A percentile compares a stretch with the other conserved stretches of the same genome.
Evolutionary conservation across 2,329 filamentous ascomycete species (phyloP).

Genomic region (Microsporum audouinii): DNA sequence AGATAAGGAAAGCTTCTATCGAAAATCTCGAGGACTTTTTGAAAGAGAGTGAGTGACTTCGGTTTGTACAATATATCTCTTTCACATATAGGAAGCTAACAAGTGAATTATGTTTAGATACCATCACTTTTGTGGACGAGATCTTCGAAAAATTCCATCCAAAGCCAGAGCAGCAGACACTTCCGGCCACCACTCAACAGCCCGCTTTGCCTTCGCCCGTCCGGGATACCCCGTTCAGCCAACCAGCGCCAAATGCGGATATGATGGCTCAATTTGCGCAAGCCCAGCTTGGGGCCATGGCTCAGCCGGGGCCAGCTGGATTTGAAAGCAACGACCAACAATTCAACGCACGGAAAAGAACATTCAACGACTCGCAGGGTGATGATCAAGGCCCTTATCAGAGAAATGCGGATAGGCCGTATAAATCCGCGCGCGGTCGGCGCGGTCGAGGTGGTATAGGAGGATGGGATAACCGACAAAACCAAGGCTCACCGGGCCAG

Average conservation of each 20-base stretch:
- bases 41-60: constrained; percentile 36
- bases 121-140: constrained; percentile 44
- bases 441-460: constrained; percentile 20
- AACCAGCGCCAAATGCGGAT: constrained; percentile 12
- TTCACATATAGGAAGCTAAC: neutral
- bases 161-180: constrained; percentile 24
- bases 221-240: constrained; percentile 16
- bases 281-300: neutral
- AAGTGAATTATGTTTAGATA: constrained; percentile 29
- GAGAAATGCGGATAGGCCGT: constrained; percentile 31
- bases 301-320: neutral
- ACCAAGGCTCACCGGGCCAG: constrained; percentile 16
- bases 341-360: constrained; percentile 41
- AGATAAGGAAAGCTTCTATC: constrained; percentile 42
- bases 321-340: constrained; percentile 16
- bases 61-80: neutral
- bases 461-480: constrained; percentile 35
- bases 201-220: constrained; percentile 13
- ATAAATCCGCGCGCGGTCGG: constrained; percentile 35
- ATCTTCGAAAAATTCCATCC: constrained; percentile 42
- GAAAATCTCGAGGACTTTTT: constrained; percentile 50
- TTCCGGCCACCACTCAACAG: constrained; percentile 11
- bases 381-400: constrained; percentile 35
- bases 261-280: neutral
- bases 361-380: constrained; percentile 40